Conservation (phyloP, 208 protist genomes). For the Crithidia expoeki region DNA sequence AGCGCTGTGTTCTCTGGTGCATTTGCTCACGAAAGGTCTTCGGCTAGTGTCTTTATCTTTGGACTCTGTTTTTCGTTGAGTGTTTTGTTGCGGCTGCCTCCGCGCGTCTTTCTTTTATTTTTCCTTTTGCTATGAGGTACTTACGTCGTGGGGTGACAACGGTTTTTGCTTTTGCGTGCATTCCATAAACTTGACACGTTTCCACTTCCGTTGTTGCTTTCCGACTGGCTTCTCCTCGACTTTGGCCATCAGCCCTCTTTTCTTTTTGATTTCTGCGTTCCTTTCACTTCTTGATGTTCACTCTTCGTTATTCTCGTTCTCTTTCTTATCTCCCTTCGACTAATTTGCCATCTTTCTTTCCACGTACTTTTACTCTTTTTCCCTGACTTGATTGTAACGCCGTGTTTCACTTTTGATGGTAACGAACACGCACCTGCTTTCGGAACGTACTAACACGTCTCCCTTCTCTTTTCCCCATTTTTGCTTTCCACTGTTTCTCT, state of each 20-base stretch:
- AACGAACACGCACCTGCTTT: conserved; percentile 12
- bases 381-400: neutral
- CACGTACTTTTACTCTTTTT: neutral
- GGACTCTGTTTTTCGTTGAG: too few relatives aligned
- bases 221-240: neutral
- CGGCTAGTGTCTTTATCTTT: too few relatives aligned
- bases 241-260: neutral
- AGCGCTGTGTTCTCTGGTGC: too few relatives aligned
- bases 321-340: neutral
- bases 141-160: too few relatives aligned
- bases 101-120: neutral
- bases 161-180: too few relatives aligned
- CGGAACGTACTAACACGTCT: conserved; percentile 1
- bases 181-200: too few relatives aligned
- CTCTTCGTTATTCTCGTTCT: conserved; percentile 13
- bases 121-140: neutral
- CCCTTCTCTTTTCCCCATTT: conserved; percentile 9
- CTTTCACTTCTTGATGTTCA: neutral
- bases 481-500: neutral
- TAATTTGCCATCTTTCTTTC: neutral
- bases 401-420: neutral
- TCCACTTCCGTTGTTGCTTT: neutral
- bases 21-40: too few relatives aligned
- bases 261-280: neutral
- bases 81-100: neutral